Evolutionary conservation across 2,329 filamentous ascomycete species (phyloP).

Genomic region (Onygenales sp.): DNA sequence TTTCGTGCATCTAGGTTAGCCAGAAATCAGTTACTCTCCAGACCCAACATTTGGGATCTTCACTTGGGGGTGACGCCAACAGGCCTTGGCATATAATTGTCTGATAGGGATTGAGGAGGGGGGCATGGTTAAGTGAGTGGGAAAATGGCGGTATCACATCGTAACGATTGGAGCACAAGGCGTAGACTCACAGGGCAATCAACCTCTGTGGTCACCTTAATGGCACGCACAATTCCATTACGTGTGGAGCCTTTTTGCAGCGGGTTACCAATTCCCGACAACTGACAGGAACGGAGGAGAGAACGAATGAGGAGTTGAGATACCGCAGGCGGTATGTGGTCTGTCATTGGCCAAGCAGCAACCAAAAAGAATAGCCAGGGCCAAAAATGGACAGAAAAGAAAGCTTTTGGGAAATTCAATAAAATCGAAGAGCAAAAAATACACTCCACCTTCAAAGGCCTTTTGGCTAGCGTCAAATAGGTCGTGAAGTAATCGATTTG

Average conservation of each 20-base stretch:
- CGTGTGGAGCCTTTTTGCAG: conserved; percentile 2
- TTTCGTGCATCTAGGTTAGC: not conserved
- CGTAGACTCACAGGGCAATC: not conserved
- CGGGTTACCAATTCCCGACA: conserved; percentile 1
- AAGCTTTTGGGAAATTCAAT: not conserved
- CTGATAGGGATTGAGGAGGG: not conserved
- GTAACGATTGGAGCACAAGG: not conserved
- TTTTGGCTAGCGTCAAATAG: not conserved
- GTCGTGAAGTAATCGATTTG: not conserved
- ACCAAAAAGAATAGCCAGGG: not conserved
- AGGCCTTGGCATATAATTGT: not conserved
- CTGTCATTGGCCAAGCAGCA: conserved; percentile 2
- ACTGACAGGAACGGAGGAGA: not conserved
- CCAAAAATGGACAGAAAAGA: not conserved
- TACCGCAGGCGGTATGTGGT: not conserved
- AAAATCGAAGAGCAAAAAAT: not conserved
- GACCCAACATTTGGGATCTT: not conserved
- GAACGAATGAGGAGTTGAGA: not conserved
- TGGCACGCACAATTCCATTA: conserved; percentile 1
- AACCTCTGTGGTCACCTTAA: not conserved
- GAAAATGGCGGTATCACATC: not conserved
- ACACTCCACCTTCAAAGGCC: not conserved
- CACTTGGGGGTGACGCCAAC: not conserved
- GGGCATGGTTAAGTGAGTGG: not conserved
- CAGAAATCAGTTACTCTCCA: not conserved